Evolutionary conservation across 2,329 filamentous ascomycete species (phyloP), one percentile per base, ranked within the genome.

Genomic region (Coleophoma eucalyptorum): DNA sequence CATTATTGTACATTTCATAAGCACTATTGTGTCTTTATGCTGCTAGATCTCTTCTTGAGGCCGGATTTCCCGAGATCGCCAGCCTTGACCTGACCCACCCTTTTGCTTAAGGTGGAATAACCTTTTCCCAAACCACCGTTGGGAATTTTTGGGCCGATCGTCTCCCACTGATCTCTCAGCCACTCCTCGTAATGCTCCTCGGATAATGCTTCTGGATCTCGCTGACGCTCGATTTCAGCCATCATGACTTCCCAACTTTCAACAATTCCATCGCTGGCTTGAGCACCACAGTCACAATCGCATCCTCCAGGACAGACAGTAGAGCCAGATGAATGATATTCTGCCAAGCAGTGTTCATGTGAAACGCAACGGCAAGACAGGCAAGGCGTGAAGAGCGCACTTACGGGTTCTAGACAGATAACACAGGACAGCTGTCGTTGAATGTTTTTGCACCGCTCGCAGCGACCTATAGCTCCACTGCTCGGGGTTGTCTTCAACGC

Each of bases 321-420:
- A 63, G 83, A 79, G 19, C 63, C 64, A 15, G 47, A 47, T 2
- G 51, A 51, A 33, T 64, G 63, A 47, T 66, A 67, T 34, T 58
- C 56, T 5, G 52, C 43, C 3, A 66, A 50, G 43, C 83, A 87
- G 8, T 69, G 65, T 43, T 83, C 77, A 63, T 87, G 83, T 47
- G 74, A 76, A 7, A 77, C 78, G 56, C 83, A 87, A 12, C 83
- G 83, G 55, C 83, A 87, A 11, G 76, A 75, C 3, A 87, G 71
- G 54, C 83, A 87, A 0, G 82, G 76, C 3, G 79, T 69, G 60
- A 83, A 87, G 12, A 84, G 70, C 0, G 78, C 79, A 54, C 77
- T 76, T 33, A 86, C 71, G 2, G 81, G 80, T 55, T 84, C 81
- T 45, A 77, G 69, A 58, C 83, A 87, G 63, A 82, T 83, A 8